These are phyloP conservation scores for Mycena polygramma DNA, from an alignment of 768 basidiomycete species.

Conservation along the genomic window DNA sequence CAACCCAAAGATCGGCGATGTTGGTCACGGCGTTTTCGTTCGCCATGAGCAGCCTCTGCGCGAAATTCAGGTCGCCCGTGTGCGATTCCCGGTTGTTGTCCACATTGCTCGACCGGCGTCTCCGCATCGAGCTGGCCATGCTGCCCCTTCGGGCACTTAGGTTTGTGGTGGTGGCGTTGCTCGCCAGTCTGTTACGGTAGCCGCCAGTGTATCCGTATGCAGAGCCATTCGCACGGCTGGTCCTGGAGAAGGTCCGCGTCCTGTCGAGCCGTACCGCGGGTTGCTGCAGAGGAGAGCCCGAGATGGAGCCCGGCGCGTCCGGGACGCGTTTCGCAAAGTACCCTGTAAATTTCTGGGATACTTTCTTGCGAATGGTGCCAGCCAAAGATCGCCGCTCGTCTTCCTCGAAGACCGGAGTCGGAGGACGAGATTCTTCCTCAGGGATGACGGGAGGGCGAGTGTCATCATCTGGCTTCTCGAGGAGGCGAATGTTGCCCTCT, in stretches of 20 bases:
- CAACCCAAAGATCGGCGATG: slow-evolving; percentile 97
- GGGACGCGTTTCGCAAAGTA: slow-evolving; percentile 69
- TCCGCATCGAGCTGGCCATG: slow-evolving; percentile 64
- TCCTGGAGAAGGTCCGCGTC: slow-evolving; percentile 64
- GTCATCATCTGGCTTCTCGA: slow-evolving; percentile 71
- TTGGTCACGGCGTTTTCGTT: slow-evolving; percentile 96
- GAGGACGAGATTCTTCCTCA: slow-evolving; percentile 70
- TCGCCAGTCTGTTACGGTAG: slow-evolving; percentile 69
- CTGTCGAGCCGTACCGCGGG: slow-evolving; percentile 61
- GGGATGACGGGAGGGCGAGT: slow-evolving; percentile 62
- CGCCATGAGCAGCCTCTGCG: slow-evolving; percentile 89
- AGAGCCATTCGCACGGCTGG: slow-evolving; percentile 77
- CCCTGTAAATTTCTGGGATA: slow-evolving; percentile 70
- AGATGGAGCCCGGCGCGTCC: slow-evolving; percentile 48
- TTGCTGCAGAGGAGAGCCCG: slow-evolving; percentile 51
- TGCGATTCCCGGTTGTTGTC: slow-evolving; percentile 59
- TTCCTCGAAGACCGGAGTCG: slow-evolving; percentile 63
- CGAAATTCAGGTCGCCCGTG: slow-evolving; percentile 80
- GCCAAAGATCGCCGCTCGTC: slow-evolving; percentile 55
- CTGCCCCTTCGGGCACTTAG: slow-evolving; percentile 65
- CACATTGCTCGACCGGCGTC: slow-evolving; percentile 63
- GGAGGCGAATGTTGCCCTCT: slow-evolving; percentile 86
- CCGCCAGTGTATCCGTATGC: slow-evolving; percentile 82
- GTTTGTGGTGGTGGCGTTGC: slow-evolving; percentile 57
- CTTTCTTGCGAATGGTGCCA: slow-evolving; percentile 58